Conservation (phyloP, 306 rosid genomes). For the Parietaria judaica region DNA sequence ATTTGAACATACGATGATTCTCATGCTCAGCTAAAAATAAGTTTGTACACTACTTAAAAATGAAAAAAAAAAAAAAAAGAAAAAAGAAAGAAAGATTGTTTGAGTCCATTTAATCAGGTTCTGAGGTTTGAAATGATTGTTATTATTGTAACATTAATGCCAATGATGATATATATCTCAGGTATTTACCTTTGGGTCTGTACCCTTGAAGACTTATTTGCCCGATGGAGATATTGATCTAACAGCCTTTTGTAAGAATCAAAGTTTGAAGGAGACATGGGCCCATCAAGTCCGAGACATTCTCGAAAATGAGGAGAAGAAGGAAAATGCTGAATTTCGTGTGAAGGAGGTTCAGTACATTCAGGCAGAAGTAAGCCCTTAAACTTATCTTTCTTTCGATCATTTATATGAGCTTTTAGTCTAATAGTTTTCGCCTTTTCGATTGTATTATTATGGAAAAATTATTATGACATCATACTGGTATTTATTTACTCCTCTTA, state of each 20-base stretch:
- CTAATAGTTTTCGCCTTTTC: neutral
- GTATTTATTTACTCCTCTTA: no score
- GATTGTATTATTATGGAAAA: neutral
- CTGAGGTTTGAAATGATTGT: neutral
- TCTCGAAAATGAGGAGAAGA: slow-evolving; percentile 88
- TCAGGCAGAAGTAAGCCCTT: slow-evolving; percentile 83
- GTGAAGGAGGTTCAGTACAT: slow-evolving; percentile 98
- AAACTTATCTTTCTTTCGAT: slow-evolving; percentile 3
- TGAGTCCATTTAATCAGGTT: neutral
- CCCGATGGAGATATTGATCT: slow-evolving; percentile 99
- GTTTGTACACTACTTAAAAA: no score
- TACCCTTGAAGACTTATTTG: slow-evolving; percentile 92
- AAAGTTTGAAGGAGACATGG: slow-evolving; percentile 80
- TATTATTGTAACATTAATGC: neutral
- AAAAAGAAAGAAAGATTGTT: no score
- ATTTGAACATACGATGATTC: no score
- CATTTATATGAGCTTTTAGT: neutral
- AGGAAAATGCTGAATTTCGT: slow-evolving; percentile 78
- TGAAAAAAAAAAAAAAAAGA: no score
- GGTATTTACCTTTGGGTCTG: slow-evolving; percentile 97
- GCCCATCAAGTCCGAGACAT: slow-evolving; percentile 93
- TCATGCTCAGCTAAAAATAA: no score
- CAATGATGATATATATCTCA: slow-evolving; percentile 23
- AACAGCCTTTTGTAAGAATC: slow-evolving; percentile 75
- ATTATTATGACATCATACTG: neutral